These are phyloP conservation scores for Wickerhamiella azymoides DNA, from an alignment of 805 yeast species.

Conservation along the genomic window DNA sequence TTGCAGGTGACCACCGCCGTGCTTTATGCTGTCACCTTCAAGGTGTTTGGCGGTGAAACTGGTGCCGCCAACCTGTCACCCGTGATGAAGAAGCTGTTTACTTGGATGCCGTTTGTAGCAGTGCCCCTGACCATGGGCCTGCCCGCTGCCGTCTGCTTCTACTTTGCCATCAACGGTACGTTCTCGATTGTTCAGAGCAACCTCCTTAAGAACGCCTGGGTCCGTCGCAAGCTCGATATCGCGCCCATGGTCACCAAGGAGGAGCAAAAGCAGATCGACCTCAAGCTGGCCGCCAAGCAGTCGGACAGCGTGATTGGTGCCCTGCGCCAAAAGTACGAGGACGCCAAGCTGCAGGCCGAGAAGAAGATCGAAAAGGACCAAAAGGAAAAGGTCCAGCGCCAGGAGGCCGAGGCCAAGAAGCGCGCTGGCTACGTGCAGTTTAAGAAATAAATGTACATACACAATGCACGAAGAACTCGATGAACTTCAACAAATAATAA, in stretches of 20 bases:
- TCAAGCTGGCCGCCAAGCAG: conserved; percentile 18
- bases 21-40: conserved; percentile 58
- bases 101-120: conserved; percentile 63
- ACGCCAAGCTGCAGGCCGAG: conserved; percentile 26
- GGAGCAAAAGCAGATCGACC: conserved; percentile 25
- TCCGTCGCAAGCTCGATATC: conserved; percentile 45
- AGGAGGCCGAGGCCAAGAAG: conserved; percentile 13
- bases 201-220: conserved; percentile 41
- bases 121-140: conserved; percentile 80
- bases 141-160: conserved; percentile 73
- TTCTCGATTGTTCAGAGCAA: conserved; percentile 62
- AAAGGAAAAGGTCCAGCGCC: conserved; percentile 17
- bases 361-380: conserved; percentile 22
- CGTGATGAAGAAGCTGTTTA: conserved; percentile 52
- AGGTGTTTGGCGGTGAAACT: conserved; percentile 73
- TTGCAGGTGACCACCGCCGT: conserved; percentile 72
- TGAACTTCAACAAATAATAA: no score
- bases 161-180: conserved; percentile 69
- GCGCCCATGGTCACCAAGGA: conserved; percentile 48
- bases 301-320: conserved; percentile 19
- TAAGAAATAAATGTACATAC: conserved; percentile 7
- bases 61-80: conserved; percentile 61
- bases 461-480: neutral
- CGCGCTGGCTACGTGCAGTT: conserved; percentile 16
- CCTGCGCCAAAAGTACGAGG: conserved; percentile 19